These are phyloP conservation scores for Penicillium sp. DNA, from an alignment of 2,329 filamentous ascomycete genomes.

Conservation along the genomic window DNA sequence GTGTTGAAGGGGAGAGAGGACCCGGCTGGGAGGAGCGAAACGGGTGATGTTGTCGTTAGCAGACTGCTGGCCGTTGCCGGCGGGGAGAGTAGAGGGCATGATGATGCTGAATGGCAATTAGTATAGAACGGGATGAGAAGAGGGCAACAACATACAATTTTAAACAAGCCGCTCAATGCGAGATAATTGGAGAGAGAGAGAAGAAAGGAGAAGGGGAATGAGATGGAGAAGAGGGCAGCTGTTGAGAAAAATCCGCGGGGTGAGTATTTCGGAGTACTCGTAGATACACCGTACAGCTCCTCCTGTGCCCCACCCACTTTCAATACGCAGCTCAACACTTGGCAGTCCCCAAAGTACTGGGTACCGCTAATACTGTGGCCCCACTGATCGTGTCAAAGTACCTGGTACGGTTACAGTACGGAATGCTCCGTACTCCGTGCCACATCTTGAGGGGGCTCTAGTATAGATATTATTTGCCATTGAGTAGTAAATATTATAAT, in stretches of 20 bases:
- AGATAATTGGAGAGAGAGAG: conserved; percentile 18
- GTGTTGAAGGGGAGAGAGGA: conserved; percentile 84
- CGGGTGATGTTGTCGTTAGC: conserved; percentile 99
- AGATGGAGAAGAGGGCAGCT: conserved; percentile 27
- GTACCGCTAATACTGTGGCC: conserved; percentile 18
- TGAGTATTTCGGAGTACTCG: conserved; percentile 23
- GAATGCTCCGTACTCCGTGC: neutral
- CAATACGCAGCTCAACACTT: conserved; percentile 19
- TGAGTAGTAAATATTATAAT: no score
- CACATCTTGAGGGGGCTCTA: no score
- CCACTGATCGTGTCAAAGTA: neutral
- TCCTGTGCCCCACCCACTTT: conserved; percentile 11
- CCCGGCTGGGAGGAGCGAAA: conserved; percentile 89
- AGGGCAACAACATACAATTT: conserved; percentile 14
- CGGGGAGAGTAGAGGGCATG: conserved; percentile 58
- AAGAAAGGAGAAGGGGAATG: conserved; percentile 20
- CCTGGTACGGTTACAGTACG: neutral
- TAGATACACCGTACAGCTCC: conserved; percentile 31
- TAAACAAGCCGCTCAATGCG: conserved; percentile 22
- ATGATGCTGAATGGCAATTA: conserved; percentile 32
- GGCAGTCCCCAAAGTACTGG: conserved; percentile 26
- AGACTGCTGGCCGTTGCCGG: conserved; percentile 60
- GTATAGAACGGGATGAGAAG: neutral
- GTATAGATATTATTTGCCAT: no score
- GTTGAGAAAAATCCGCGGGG: conserved; percentile 29